A percentile compares a stretch with the other conserved stretches of the same genome.
Evolutionary conservation across 2,329 filamentous ascomycete genomes (phyloP).

Genomic region (Hypoxylon sp.): DNA sequence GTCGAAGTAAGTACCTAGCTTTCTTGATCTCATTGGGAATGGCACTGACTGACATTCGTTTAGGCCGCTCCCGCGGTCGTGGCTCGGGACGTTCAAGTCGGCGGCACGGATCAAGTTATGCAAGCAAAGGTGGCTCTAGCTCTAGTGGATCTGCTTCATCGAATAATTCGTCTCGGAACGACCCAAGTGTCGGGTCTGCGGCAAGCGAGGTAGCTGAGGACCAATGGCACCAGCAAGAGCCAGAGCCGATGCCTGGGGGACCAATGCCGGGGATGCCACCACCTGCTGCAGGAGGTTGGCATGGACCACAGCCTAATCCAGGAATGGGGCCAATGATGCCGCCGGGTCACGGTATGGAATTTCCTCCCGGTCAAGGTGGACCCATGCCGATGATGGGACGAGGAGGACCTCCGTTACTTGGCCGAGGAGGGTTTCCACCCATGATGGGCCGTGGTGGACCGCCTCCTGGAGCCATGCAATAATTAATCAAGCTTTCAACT

Average conservation of each 20-base stretch:
- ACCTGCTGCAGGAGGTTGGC: slow-evolving; percentile 42
- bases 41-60: slow-evolving; percentile 1
- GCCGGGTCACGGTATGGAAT: slow-evolving; percentile 22
- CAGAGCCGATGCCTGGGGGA: slow-evolving; percentile 20
- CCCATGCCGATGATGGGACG: slow-evolving; percentile 41
- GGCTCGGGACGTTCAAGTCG: slow-evolving; percentile 42
- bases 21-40: neutral
- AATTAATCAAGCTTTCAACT: neutral
- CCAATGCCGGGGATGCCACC: slow-evolving; percentile 46
- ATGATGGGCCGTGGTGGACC: slow-evolving; percentile 43
- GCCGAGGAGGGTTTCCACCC: slow-evolving; percentile 45
- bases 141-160: slow-evolving; percentile 41
- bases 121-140: slow-evolving; percentile 41
- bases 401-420: slow-evolving; percentile 35
- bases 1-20: slow-evolving; percentile 44
- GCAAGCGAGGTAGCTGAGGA: slow-evolving; percentile 39
- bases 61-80: slow-evolving; percentile 40
- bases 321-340: slow-evolving; percentile 19
- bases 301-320: slow-evolving; percentile 17
- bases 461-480: slow-evolving; percentile 39
- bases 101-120: slow-evolving; percentile 31
- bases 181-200: slow-evolving; percentile 32
- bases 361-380: slow-evolving; percentile 24
- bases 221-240: slow-evolving; percentile 35
- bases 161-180: slow-evolving; percentile 33